Conservation (phyloP, 768 basidiomycete species). For the Suillus plorans region DNA sequence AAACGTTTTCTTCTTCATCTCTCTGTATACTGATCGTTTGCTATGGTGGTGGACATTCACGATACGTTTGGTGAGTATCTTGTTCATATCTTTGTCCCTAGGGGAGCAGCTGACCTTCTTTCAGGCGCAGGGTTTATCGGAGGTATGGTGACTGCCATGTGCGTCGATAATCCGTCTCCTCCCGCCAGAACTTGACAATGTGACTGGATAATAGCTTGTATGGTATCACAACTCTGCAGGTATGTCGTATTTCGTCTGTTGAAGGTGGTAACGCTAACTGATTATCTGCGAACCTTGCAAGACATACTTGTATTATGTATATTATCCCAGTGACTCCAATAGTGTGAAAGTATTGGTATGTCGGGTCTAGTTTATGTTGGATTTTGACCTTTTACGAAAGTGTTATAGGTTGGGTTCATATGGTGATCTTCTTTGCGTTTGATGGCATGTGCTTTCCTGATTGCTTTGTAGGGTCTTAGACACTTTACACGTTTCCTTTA, state of each 20-base stretch:
- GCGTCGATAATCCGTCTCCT: conserved; percentile 2
- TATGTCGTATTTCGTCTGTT: not conserved
- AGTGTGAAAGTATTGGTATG: conserved; percentile 15
- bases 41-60: conserved; percentile 4
- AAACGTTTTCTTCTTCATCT: not conserved
- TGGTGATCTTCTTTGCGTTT: conserved; percentile 3
- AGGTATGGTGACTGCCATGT: conserved; percentile 19
- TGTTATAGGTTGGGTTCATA: conserved; percentile 7
- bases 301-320: conserved; percentile 25
- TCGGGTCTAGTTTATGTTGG: not conserved
- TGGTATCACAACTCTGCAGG: conserved; percentile 25
- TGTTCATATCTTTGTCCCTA: not conserved
- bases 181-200: not conserved
- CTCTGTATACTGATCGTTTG: not conserved
- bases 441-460: not conserved
- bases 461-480: conserved; percentile 6
- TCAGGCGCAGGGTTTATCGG: conserved; percentile 23
- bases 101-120: not conserved
- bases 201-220: conserved; percentile 14
- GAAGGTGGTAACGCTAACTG: too few relatives aligned
- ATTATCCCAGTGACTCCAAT: conserved; percentile 19
- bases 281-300: conserved; percentile 1
- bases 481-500: conserved; percentile 11
- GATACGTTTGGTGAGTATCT: conserved; percentile 10
- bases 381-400: not conserved